Conservation (phyloP, 495 filamentous ascomycete species). For the Talaromyces liani region DNA sequence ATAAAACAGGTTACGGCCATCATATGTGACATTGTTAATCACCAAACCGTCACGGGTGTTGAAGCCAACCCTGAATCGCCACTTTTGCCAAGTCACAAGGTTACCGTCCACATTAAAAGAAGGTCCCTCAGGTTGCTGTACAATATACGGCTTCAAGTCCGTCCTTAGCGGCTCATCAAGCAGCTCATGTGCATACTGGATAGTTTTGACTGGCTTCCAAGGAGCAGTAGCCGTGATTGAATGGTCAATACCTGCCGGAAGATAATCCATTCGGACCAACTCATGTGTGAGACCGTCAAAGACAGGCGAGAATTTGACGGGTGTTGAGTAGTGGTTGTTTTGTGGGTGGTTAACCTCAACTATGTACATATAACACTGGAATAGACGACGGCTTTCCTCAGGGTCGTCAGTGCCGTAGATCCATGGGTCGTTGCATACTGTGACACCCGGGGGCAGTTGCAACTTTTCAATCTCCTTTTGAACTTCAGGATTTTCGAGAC, state of each 20-base stretch:
- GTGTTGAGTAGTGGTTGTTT: conserved; percentile 71
- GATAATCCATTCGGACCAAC: conserved; percentile 49
- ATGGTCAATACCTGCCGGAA: conserved; percentile 30
- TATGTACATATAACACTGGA: conserved; percentile 41
- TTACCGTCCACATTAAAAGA: conserved; percentile 51
- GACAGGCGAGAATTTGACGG: conserved; percentile 71
- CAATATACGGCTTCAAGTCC: conserved; percentile 65
- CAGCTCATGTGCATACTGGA: conserved; percentile 39
- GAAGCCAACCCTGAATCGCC: conserved; percentile 57
- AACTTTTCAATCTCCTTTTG: conserved; percentile 36
- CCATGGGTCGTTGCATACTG: conserved; percentile 38
- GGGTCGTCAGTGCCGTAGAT: conserved; percentile 36
- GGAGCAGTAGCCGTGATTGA: conserved; percentile 28
- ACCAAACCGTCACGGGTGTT: conserved; percentile 56
- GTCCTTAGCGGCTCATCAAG: conserved; percentile 42
- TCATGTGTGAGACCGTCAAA: conserved; percentile 56
- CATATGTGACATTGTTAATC: conserved; percentile 59
- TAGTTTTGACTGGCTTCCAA: conserved; percentile 46
- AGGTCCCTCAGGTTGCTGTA: conserved; percentile 70
- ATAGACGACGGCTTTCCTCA: conserved; percentile 29
- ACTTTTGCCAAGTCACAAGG: conserved; percentile 54
- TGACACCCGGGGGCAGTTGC: conserved; percentile 29
- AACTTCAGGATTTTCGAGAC: conserved; percentile 32
- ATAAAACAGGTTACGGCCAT: conserved; percentile 59
- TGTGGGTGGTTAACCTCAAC: conserved; percentile 30